Base-by-base conservation (phyloP, 306 rosid species). In the Prunus davidiana region DNA sequence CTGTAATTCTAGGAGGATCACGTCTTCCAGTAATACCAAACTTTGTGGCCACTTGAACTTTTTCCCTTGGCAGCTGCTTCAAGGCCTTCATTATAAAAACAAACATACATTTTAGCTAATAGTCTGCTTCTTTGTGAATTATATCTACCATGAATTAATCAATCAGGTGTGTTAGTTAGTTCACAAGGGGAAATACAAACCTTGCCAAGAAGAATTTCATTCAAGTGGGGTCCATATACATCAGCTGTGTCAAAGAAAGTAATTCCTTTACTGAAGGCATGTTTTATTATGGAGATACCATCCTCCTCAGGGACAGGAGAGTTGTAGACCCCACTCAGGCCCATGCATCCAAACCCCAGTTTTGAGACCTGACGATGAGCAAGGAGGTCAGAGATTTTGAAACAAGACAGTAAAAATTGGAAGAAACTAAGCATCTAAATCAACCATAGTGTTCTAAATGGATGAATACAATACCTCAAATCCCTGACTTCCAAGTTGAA, bases 1-100 rank as follows among this genome's bases (percentile, higher is more conserved):
- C 85, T 30, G 61, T 22, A 51, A 88, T 50, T 18, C 27, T 2
- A 11, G 76, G 75, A 16, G 60, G 51, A 16, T 46, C 3, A 75
- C 19, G 87, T 3, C 68, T 12, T 71, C 28, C 72, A 0, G 76
- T 79, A 8, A 89, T 62, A 24, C 97, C 97, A 83, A 93, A 93
- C 74, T 89, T 93, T 20, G 97, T 87, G 67, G 98, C 93, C 51
- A 88, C 64, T 34, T 88, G 91, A 82, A 93, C 38, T 54, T 87
- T 89, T 49, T 88, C 95, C 60, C 95, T 75, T 28, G 96, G 98
- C 45, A 93, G 70, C 72, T 83, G 87, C 81, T 88, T 89, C 52
- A 89, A 20, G 1, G 96, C 96, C 96, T 89, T 78, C 43, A 38
- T 38, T 38, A 38, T 38, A 38, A 6, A 38, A 3, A 62, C 43